phyloP scores from a whole-genome alignment of 1,284 basidiomycete species.

The Puccinia hordei region DNA sequence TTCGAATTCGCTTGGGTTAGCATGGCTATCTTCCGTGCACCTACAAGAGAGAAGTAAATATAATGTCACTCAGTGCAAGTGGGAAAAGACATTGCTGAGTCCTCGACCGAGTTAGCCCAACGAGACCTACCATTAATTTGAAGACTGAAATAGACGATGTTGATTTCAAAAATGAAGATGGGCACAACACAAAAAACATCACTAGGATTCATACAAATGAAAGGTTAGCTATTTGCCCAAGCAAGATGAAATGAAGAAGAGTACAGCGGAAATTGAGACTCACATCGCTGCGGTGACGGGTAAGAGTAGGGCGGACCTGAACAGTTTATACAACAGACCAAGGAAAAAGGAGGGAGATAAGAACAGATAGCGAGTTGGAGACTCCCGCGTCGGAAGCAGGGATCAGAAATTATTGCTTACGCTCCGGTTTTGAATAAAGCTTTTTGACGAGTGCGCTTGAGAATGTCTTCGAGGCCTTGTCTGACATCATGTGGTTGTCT shows the following conservation, averaged over 20 bases:
- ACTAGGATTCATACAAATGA: neutral
- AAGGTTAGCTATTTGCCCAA: neutral
- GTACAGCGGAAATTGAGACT: neutral
- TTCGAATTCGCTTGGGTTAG: slow-evolving; percentile 30
- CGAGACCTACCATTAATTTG: slow-evolving; percentile 42
- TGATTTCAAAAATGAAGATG: slow-evolving; percentile 46
- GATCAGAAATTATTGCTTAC: slow-evolving; percentile 1
- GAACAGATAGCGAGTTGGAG: neutral
- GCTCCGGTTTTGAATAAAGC: slow-evolving; percentile 32
- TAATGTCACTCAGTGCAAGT: too few species aligned
- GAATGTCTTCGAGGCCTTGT: slow-evolving; percentile 33
- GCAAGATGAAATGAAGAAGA: neutral
- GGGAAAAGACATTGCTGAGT: too few species aligned
- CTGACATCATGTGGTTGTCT: slow-evolving; percentile 24
- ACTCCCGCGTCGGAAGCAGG: neutral
- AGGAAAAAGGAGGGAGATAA: neutral
- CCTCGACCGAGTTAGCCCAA: too few species aligned
- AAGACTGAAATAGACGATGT: slow-evolving; percentile 44
- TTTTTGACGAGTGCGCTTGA: slow-evolving; percentile 10
- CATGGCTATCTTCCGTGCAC: slow-evolving; percentile 36
- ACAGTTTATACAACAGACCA: neutral
- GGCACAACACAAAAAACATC: slow-evolving; percentile 42
- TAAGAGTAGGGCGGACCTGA: slow-evolving; percentile 25
- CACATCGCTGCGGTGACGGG: slow-evolving; percentile 46
- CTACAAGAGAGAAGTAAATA: too few species aligned